These are phyloP conservation scores for Leccinellum albellum DNA, from an alignment of 768 basidiomycete genomes.

Conservation along the genomic window DNA sequence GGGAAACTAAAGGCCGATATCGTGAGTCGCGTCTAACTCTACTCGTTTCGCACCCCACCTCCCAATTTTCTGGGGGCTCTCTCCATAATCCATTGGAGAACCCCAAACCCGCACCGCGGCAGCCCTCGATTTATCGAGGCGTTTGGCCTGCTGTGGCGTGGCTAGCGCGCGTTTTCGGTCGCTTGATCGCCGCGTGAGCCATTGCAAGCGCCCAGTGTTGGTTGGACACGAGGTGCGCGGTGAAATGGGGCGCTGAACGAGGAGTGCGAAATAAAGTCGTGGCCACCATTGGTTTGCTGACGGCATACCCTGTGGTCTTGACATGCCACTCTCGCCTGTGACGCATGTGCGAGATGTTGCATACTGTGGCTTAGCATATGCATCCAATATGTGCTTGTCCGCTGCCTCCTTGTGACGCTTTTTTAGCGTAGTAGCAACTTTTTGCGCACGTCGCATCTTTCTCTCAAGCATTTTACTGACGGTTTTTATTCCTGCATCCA, in stretches of 20 bases:
- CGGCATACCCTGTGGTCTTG: constrained; percentile 19
- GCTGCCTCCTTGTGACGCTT: constrained; percentile 59
- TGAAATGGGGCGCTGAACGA: constrained; percentile 99
- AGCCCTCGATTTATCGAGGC: constrained; percentile 73
- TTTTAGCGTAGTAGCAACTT: constrained; percentile 26
- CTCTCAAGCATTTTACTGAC: constrained; percentile 56
- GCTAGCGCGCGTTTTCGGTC: constrained; percentile 85
- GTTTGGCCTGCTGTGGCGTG: constrained; percentile 77
- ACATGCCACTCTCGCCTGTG: constrained; percentile 51
- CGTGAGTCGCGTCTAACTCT: constrained; percentile 84
- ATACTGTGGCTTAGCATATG: constrained; percentile 57
- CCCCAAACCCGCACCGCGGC: constrained; percentile 88
- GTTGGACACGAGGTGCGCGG: constrained; percentile 88
- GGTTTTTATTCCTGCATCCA: constrained; percentile 48
- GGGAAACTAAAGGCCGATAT: constrained; percentile 96
- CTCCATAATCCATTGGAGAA: constrained; percentile 84
- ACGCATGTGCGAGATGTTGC: constrained; percentile 53
- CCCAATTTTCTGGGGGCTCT: constrained; percentile 99
- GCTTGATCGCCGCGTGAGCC: constrained; percentile 86
- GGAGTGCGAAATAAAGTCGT: constrained; percentile 67
- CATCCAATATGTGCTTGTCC: constrained; percentile 44
- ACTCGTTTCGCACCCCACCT: constrained; percentile 90
- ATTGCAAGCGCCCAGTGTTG: constrained; percentile 64
- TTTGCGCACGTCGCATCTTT: constrained; percentile 25
- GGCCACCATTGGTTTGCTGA: constrained; percentile 19